Evolutionary conservation across 305 asterid genomes (phyloP).

Genomic region (Solanum aculeatissimum): DNA sequence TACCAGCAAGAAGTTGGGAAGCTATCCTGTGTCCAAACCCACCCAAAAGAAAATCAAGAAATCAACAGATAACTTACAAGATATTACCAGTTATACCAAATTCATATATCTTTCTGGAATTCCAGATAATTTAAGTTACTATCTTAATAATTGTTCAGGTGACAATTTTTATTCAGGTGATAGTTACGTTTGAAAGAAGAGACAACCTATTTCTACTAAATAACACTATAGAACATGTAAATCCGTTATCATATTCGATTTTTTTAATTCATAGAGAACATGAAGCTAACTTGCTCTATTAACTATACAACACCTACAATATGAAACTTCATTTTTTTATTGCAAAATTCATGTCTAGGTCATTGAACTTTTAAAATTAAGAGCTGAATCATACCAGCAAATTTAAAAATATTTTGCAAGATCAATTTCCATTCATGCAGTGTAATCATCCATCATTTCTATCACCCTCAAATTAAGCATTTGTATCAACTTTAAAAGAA

Average conservation of each 20-base stretch:
- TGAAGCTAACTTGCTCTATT: not conserved
- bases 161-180: too few relatives aligned
- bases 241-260: too few relatives aligned
- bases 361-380: not conserved
- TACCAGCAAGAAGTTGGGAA: not conserved
- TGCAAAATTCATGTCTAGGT: not conserved
- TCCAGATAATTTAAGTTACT: not conserved
- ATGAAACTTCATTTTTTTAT: not conserved
- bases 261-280: not conserved
- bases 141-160: too few relatives aligned
- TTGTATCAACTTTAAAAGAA: too few relatives aligned
- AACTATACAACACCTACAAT: not conserved
- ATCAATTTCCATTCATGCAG: not conserved
- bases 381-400: not conserved
- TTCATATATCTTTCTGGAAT: not conserved
- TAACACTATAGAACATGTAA: not conserved
- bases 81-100: not conserved
- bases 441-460: too few relatives aligned
- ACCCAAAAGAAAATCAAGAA: not conserved
- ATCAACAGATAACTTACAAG: not conserved
- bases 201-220: not conserved
- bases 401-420: not conserved
- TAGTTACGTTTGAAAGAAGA: too few relatives aligned
- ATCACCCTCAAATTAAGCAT: too few relatives aligned
- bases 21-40: not conserved